Conservation (phyloP, 768 basidiomycete genomes). For the Suillus subalutaceus region DNA sequence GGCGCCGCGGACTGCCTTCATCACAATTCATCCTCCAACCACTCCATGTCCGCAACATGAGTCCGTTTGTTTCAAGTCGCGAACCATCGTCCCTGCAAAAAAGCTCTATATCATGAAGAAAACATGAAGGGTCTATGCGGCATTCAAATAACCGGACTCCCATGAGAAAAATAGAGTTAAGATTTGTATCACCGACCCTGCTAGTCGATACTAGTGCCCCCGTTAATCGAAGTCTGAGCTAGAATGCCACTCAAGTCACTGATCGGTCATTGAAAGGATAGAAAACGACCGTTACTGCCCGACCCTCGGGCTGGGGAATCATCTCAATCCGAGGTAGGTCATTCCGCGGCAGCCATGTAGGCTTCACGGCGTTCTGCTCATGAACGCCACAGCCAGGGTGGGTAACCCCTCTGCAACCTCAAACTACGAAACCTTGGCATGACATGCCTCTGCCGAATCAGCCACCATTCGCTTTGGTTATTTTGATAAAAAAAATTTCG, state of each 20-base stretch:
- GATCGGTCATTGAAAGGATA: slow-evolving; percentile 7
- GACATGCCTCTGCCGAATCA: slow-evolving; percentile 36
- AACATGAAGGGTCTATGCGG: not conserved
- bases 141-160: slow-evolving; percentile 6
- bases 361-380: slow-evolving; percentile 55
- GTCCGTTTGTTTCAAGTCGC: not conserved
- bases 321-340: slow-evolving; percentile 37
- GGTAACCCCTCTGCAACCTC: slow-evolving; percentile 35
- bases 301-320: slow-evolving; percentile 16
- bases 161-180: slow-evolving; percentile 9
- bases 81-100: slow-evolving; percentile 4
- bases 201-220: not conserved
- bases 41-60: slow-evolving; percentile 8
- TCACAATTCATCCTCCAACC: slow-evolving; percentile 7
- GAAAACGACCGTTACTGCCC: not conserved
- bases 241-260: not conserved
- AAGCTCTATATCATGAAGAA: not conserved
- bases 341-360: slow-evolving; percentile 47
- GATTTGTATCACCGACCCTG: slow-evolving; percentile 4
- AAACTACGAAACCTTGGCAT: slow-evolving; percentile 26
- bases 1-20: not conserved
- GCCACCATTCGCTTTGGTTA: slow-evolving; percentile 25
- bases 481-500: slow-evolving; percentile 34
- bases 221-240: slow-evolving; percentile 6
- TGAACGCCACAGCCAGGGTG: slow-evolving; percentile 51